Conservation (phyloP, 768 basidiomycete species). For the Leucocoprinus birnbaumii region DNA sequence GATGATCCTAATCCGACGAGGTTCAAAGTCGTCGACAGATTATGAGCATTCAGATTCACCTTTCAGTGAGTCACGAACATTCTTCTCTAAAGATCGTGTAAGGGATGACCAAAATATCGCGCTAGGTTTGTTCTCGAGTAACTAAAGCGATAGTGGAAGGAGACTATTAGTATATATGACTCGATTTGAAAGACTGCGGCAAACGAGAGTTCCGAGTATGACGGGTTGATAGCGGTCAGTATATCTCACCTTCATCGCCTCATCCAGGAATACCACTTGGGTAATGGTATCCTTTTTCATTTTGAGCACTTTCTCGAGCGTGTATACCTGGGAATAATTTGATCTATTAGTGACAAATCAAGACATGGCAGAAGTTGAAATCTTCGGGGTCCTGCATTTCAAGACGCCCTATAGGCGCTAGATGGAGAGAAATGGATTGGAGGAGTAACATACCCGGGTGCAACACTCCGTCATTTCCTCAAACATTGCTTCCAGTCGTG, state of each 20-base stretch:
- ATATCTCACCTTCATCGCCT: slow-evolving; percentile 78
- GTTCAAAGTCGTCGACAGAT: neutral
- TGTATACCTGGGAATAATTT: slow-evolving; percentile 83
- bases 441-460: slow-evolving; percentile 59
- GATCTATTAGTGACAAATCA: too few relatives aligned
- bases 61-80: slow-evolving; percentile 77
- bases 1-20: slow-evolving; percentile 61
- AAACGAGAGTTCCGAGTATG: neutral
- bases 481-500: slow-evolving; percentile 74
- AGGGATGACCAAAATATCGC: slow-evolving; percentile 88
- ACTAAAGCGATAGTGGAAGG: slow-evolving; percentile 33
- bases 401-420: neutral
- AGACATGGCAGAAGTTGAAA: too few relatives aligned
- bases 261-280: slow-evolving; percentile 81
- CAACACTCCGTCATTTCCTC: slow-evolving; percentile 91
- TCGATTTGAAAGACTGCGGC: neutral
- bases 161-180: neutral
- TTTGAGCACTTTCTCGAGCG: slow-evolving; percentile 89
- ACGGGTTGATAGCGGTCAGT: neutral
- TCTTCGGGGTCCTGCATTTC: neutral
- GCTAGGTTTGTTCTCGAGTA: slow-evolving; percentile 89
- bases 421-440: neutral
- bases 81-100: slow-evolving; percentile 76
- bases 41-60: slow-evolving; percentile 36
- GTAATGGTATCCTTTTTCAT: slow-evolving; percentile 83